Evolutionary conservation across 176 grass and related monocot genomes (phyloP).

Genomic region (Dendrocalamus sinicus): DNA sequence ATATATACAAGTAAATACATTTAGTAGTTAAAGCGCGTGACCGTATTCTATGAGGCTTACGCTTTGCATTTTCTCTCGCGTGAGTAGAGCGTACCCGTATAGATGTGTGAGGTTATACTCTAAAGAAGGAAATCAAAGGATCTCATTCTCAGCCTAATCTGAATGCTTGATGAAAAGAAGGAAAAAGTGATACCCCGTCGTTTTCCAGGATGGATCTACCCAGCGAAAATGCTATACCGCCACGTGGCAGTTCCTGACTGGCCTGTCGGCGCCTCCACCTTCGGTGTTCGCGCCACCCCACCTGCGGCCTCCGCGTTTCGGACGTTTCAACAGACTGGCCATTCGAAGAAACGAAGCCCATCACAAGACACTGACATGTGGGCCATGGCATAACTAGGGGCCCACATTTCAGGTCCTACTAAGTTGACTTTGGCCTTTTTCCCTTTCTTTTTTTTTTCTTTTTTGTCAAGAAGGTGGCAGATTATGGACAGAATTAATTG

Average conservation of each 20-base stretch:
- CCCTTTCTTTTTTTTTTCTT: neutral
- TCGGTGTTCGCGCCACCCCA: neutral
- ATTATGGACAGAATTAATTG: neutral
- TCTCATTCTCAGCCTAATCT: no score
- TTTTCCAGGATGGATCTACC: neutral
- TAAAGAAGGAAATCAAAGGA: no score
- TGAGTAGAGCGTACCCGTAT: no score
- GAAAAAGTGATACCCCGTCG: neutral
- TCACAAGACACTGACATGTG: neutral
- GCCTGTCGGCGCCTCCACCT: constrained; percentile 32
- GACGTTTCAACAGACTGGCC: neutral
- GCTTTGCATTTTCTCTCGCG: no score
- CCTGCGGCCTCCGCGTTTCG: neutral
- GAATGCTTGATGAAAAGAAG: neutral
- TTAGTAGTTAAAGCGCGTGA: no score
- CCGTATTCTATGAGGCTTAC: no score
- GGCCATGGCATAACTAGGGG: neutral
- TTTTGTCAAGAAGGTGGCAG: neutral
- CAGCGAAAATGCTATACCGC: neutral
- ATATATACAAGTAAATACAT: no score
- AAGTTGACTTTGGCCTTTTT: neutral
- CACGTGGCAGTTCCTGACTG: constrained; percentile 24
- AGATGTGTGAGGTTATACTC: no score
- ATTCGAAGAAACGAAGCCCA: constrained; percentile 19
- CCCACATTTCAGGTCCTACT: neutral